These are phyloP conservation scores for Rheum nobile DNA, from an alignment of 148 eudicot genomes.

Conservation along the genomic window DNA sequence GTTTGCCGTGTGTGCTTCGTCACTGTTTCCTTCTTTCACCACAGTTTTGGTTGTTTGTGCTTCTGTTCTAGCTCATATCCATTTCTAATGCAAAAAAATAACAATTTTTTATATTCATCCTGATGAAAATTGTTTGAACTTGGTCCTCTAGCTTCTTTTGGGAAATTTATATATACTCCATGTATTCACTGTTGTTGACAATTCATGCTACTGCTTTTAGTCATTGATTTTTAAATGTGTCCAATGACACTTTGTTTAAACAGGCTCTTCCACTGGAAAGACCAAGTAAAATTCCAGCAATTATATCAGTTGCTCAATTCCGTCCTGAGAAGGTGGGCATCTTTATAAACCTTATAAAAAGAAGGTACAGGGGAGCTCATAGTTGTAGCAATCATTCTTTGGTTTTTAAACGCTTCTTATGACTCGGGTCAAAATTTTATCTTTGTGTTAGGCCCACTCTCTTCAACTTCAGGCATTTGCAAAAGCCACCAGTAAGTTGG, in stretches of 20 bases:
- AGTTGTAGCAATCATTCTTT: conserved; percentile 8
- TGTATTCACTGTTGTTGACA: neutral
- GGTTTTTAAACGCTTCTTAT: conserved; percentile 7
- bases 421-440: conserved; percentile 8
- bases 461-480: conserved; percentile 95
- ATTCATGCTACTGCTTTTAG: neutral
- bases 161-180: neutral
- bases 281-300: conserved; percentile 27
- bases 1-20: neutral
- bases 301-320: conserved; percentile 94
- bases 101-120: neutral
- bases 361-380: conserved; percentile 17
- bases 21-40: neutral
- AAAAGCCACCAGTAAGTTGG: conserved; percentile 43
- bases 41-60: neutral
- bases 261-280: conserved; percentile 83
- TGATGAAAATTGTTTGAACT: neutral
- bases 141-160: neutral
- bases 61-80: neutral
- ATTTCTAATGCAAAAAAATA: neutral
- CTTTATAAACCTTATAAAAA: conserved; percentile 14
- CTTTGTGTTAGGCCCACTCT: conserved; percentile 55
- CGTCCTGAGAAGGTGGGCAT: conserved; percentile 88
- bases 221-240: neutral
- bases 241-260: neutral